Evolutionary conservation across 352 stramenopile genomes (phyloP), one percentile per base, ranked within the genome.

Genomic region (Nothophytophthora sp.): DNA sequence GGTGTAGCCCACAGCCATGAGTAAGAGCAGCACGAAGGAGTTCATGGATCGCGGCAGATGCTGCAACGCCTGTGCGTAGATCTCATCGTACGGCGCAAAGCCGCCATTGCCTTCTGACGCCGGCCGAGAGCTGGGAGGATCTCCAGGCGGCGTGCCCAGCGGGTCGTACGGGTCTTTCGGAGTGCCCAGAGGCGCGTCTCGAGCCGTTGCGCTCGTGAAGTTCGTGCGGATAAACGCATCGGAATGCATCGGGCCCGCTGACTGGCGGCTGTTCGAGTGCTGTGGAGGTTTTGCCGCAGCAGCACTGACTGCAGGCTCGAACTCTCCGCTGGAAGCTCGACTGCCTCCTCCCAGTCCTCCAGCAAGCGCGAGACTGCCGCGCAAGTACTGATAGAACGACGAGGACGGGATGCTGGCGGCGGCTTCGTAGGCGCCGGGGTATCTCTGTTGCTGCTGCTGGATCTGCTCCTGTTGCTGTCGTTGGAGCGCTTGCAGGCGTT

Each of bases 141-240:
- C 78, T 0, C 75, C 73, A 9, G 78, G 75, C 11, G 78, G 78
- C 2, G 78, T 89, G n/a, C 48, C 45, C 9, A 89, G 24, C 29
- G 64, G 34, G 25, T 82, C 73, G 53, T 87, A 86, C 16, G 60
- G 56, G 23, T 76, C 65, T 4, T 46, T 66, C 2, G 73, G 73
- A 3, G 75, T 81, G 1, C 43, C 59, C 10, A 71, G 60, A 15
- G 35, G 54, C 5, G 33, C 28, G 10, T 60, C 54, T 18, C 23
- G 41, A 23, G 24, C 27, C 24, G 24, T 20, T 44, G 50, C 30
- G 19, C 50, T 60, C 19, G 59, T 80, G 30, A 88, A 83, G 38
- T 86, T 63, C 6, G 74, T 78, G 38, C 72, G 72, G 36, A 79
- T 67, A 15, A 51, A 69, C 8, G 63, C 32, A 27, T 79, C 56